These are phyloP conservation scores for Colletotrichum sp. DNA, from an alignment of 2,329 filamentous ascomycete species.

Conservation along the genomic window DNA sequence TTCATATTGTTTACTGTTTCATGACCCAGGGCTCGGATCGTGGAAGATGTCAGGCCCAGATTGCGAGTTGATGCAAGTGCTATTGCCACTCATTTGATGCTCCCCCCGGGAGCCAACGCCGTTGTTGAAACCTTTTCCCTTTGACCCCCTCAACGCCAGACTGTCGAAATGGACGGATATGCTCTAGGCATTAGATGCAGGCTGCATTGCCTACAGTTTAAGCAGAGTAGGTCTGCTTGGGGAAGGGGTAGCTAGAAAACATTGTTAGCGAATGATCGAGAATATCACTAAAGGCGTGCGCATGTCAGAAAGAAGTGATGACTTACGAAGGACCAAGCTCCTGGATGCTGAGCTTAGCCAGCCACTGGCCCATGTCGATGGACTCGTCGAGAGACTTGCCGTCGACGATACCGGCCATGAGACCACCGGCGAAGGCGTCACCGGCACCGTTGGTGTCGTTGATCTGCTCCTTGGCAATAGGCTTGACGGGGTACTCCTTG, in stretches of 20 bases:
- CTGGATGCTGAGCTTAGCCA: constrained; percentile 91
- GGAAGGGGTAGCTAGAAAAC: constrained; percentile 73
- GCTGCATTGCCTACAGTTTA: constrained; percentile 32
- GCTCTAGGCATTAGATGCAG: constrained; percentile 19
- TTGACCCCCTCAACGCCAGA: constrained; percentile 48
- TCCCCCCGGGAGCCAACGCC: constrained; percentile 38
- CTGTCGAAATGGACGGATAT: constrained; percentile 23
- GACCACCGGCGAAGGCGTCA: constrained; percentile 95
- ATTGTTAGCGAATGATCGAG: constrained; percentile 17
- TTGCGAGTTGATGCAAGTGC: constrained; percentile 26
- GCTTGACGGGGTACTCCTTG: constrained; percentile 81
- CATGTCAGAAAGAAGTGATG: not conserved
- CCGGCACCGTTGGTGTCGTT: constrained; percentile 97
- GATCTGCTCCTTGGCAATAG: constrained; percentile 79
- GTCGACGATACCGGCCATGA: constrained; percentile 87
- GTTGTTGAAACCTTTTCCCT: constrained; percentile 61
- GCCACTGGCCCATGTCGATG: constrained; percentile 95
- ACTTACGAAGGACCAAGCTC: constrained; percentile 96
- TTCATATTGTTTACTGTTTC: constrained; percentile 18
- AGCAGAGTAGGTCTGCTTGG: constrained; percentile 76
- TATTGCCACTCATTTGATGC: constrained; percentile 35
- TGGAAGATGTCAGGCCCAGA: constrained; percentile 45
- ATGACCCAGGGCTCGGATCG: constrained; percentile 35
- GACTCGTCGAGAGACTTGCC: constrained; percentile 79
- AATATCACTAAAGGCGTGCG: not conserved